Percentiles rank a stretch among this genome's conserved stretches.
phyloP scores from a whole-genome alignment of 108 stramenopile genomes.

The Conticribra guillardii region DNA sequence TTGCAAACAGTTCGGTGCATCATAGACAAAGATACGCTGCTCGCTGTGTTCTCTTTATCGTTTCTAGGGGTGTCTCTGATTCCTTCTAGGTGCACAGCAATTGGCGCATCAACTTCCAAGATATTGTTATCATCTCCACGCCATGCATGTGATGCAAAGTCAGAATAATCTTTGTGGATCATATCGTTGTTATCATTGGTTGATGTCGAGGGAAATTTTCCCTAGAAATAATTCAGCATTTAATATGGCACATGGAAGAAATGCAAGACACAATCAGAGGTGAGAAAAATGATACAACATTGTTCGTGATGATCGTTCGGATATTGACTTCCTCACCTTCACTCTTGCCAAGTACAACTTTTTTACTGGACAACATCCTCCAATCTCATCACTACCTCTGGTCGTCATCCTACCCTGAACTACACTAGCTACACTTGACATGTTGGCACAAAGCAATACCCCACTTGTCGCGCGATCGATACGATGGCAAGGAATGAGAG shows the following conservation, averaged over 20 bases:
- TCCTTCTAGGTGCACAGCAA: slow-evolving; percentile 55
- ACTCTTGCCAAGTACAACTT: slow-evolving; percentile 86
- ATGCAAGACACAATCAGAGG: too few relatives aligned
- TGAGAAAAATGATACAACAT: too few relatives aligned
- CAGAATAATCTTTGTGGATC: slow-evolving; percentile 5
- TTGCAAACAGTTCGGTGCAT: slow-evolving; percentile 59
- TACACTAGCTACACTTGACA: slow-evolving; percentile 55
- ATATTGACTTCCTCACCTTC: too few relatives aligned
- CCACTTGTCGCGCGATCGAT: slow-evolving; percentile 85
- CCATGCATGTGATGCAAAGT: slow-evolving; percentile 23
- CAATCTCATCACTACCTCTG: slow-evolving; percentile 14
- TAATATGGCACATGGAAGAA: too few relatives aligned
- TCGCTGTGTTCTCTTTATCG: background rate
- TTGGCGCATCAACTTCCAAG: slow-evolving; percentile 71
- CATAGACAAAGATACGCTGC: slow-evolving; percentile 39
- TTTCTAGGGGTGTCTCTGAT: background rate
- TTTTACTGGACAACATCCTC: slow-evolving; percentile 23
- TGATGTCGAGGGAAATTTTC: slow-evolving; percentile 43
- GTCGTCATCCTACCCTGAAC: slow-evolving; percentile 55
- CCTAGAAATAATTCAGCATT: too few relatives aligned
- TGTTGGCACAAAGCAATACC: slow-evolving; percentile 69
- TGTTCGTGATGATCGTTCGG: too few relatives aligned
- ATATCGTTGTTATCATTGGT: slow-evolving; percentile 14
- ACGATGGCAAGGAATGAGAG: slow-evolving; percentile 80
- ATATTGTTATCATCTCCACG: slow-evolving; percentile 27